Base-by-base conservation (phyloP, 495 filamentous ascomycete species). In the Neurospora intermedia region DNA sequence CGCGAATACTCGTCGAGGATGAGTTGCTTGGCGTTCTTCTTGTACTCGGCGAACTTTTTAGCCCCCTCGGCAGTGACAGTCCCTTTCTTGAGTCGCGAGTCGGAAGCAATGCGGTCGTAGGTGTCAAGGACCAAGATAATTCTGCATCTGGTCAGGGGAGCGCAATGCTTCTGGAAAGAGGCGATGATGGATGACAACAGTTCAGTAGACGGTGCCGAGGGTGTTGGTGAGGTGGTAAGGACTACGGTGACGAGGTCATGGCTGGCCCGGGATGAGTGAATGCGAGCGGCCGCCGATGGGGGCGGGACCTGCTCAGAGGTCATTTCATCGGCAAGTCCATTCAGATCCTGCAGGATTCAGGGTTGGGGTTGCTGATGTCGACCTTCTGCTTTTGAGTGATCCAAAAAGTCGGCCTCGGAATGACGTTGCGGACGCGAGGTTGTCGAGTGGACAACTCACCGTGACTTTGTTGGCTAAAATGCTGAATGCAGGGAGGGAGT, bases 141-240 rank as follows among this genome's bases (percentile, higher is more conserved):
- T 35, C 77, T 74, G 62, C 83, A 86, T 3, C 69, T 73, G 4
- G 80, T 43, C 13, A 86, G 70, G 5, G 43, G 41, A 3, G 73
- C 70, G 42, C 84, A 86, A 69, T 84, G 75, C 2, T 31, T 73
- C 70, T 78, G 80, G 75, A 85, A 86, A 13, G 83, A 82, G 15
- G 69, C 72, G 15, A 84, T 31, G 10, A 86, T 81, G 23, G 80
- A 70, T 2, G 78, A 76, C 42, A 86, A 73, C 2, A 86, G 80
- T 20, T 85, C 83, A 3, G 83, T 81, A 10, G 82, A 84, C 3
- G 84, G 84, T 0, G 83, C 84, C 39, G 84, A 86, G 10, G 84
- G 84, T 0, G 84, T 85, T 23, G 84, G 84, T 39, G 84, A 86
- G 6, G 82, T 86, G 70, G 84, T 85, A 77, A 86, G 82, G 45